Evolutionary conservation across 768 basidiomycete genomes (phyloP).

Genomic region (Dictyophora rubrovolvata): DNA sequence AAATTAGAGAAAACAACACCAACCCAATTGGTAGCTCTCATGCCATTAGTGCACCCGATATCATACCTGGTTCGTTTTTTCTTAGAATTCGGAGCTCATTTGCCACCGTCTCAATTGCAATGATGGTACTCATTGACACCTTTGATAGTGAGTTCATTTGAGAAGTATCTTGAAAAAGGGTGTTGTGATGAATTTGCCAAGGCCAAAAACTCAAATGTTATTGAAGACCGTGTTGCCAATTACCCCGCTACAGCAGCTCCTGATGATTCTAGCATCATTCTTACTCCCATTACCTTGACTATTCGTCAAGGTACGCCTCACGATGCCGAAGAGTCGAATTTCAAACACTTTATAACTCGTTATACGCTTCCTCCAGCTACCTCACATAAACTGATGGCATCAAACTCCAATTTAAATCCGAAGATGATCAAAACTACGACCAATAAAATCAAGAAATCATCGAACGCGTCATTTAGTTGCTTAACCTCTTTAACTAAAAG

Average conservation of each 20-base stretch:
- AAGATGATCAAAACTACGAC: not conserved
- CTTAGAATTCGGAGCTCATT: not conserved
- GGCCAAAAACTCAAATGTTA: no score
- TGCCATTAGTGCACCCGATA: not conserved
- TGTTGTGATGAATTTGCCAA: no score
- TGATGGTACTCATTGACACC: no score
- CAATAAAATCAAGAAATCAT: not conserved
- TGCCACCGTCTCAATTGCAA: no score
- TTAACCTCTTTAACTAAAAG: conserved; percentile 27
- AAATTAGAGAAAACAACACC: not conserved
- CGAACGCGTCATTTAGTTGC: not conserved
- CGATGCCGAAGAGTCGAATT: not conserved
- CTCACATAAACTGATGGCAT: not conserved
- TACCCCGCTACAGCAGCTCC: not conserved
- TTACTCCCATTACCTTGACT: not conserved
- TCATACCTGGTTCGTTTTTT: not conserved
- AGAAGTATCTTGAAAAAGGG: no score
- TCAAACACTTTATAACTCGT: not conserved
- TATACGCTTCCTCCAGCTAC: not conserved
- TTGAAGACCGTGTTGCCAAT: not conserved
- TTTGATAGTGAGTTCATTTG: no score
- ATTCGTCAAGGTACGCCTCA: not conserved
- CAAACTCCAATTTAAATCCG: not conserved
- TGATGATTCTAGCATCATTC: not conserved
- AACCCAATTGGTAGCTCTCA: not conserved